A percentile compares a stretch with the other conserved stretches of the same genome.
These are phyloP conservation scores for Lathyrus tuberosus DNA, from an alignment of 306 rosid genomes.

Conservation along the genomic window DNA sequence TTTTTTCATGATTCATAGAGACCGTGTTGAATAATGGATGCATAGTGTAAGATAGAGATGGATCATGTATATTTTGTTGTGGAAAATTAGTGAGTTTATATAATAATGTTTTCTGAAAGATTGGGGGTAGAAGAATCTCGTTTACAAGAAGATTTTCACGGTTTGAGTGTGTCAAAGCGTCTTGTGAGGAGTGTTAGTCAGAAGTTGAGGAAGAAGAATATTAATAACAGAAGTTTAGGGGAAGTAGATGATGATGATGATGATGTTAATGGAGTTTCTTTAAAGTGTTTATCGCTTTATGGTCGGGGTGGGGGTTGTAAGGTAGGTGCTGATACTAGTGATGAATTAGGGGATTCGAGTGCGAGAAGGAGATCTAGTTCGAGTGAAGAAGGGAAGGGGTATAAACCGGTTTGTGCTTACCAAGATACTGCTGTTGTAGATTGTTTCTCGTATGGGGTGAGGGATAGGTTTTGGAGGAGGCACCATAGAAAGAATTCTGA, in stretches of 20 bases:
- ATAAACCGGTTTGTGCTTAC: slow-evolving; percentile 66
- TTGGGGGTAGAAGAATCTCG: slow-evolving; percentile 57
- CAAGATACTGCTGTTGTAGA: slow-evolving; percentile 77
- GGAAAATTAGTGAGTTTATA: slow-evolving; percentile 47
- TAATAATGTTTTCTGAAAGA: slow-evolving; percentile 63
- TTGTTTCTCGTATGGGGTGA: slow-evolving; percentile 89
- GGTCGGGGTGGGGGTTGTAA: slow-evolving; percentile 95
- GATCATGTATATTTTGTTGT: slow-evolving; percentile 38
- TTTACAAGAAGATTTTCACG: slow-evolving; percentile 65
- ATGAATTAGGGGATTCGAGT: slow-evolving; percentile 76
- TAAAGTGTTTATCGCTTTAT: slow-evolving; percentile 79
- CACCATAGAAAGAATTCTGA: slow-evolving; percentile 61
- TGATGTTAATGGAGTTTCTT: slow-evolving; percentile 62
- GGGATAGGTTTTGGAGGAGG: slow-evolving; percentile 85
- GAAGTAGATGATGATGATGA: slow-evolving; percentile 65
- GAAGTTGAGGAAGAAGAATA: slow-evolving; percentile 75
- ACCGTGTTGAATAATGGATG: slow-evolving; percentile 34
- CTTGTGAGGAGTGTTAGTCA: slow-evolving; percentile 91
- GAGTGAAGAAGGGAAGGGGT: slow-evolving; percentile 85
- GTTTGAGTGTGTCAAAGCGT: slow-evolving; percentile 80
- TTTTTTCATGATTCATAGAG: slow-evolving; percentile 38
- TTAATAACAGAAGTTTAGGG: slow-evolving; percentile 51
- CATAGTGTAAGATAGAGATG: slow-evolving; percentile 44
- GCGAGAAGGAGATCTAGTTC: slow-evolving; percentile 87
- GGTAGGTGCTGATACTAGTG: slow-evolving; percentile 96